A percentile compares a stretch with the other conserved stretches of the same genome.
These are phyloP conservation scores for Paraphysoderma sedebokerense DNA, from an alignment of 371 early-diverging fungal species.

Conservation along the genomic window DNA sequence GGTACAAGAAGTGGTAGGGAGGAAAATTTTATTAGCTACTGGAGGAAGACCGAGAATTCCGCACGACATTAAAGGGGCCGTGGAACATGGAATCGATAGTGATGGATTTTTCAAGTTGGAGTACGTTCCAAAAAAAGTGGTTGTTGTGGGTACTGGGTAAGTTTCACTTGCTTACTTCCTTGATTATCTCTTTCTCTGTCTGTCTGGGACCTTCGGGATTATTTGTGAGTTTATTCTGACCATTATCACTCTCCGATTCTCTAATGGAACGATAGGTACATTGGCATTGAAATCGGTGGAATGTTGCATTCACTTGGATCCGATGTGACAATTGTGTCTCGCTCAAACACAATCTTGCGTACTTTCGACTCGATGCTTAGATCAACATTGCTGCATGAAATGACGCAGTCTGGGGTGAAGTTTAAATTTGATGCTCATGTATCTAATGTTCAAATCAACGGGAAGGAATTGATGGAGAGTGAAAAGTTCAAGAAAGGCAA, in stretches of 20 bases:
- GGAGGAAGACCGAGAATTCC: conserved; percentile 61
- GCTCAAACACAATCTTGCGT: conserved; percentile 70
- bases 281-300: conserved; percentile 92
- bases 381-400: conserved; percentile 58
- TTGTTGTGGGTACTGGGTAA: conserved; percentile 71
- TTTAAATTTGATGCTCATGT: conserved; percentile 43
- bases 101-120: conserved; percentile 95
- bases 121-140: conserved; percentile 76
- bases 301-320: conserved; percentile 69
- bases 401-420: conserved; percentile 48
- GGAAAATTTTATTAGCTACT: conserved; percentile 78
- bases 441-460: conserved; percentile 21
- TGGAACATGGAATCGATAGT: conserved; percentile 66
- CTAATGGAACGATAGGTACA: conserved; percentile 45
- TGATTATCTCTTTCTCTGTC: too few relatives aligned
- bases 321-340: conserved; percentile 71
- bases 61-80: conserved; percentile 48
- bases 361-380: conserved; percentile 80
- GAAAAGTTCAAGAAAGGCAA: not conserved
- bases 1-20: conserved; percentile 7
- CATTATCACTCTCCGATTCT: not conserved
- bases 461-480: not conserved
- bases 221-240: too few relatives aligned
- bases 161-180: too few relatives aligned
- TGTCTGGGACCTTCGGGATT: too few relatives aligned